Evolutionary conservation across 768 basidiomycete genomes (phyloP).

Genomic region (Boletus rufocinnamomeus): DNA sequence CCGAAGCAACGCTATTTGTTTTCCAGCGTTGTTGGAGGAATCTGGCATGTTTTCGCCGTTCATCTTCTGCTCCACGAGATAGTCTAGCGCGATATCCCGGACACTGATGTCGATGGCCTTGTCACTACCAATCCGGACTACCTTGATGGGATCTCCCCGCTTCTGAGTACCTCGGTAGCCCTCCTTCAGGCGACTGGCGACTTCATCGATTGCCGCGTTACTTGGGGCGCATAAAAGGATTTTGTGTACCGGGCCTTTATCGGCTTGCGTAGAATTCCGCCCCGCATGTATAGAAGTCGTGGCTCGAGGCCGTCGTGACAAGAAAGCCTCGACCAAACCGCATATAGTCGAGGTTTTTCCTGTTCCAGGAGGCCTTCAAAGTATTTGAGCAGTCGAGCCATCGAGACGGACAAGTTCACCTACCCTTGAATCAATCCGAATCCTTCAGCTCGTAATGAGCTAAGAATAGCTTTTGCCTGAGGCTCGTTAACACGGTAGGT

Average conservation of each 20-base stretch:
- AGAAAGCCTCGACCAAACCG: constrained; percentile 83
- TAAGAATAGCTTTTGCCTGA: constrained; percentile 86
- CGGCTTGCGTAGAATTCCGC: constrained; percentile 38
- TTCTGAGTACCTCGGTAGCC: constrained; percentile 64
- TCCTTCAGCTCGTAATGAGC: constrained; percentile 68
- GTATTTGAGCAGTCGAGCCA: constrained; percentile 1
- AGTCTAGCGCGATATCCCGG: constrained; percentile 85
- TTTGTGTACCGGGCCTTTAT: constrained; percentile 57
- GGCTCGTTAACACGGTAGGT: constrained; percentile 85
- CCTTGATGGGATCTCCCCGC: constrained; percentile 59
- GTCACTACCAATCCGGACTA: constrained; percentile 88
- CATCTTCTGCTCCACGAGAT: constrained; percentile 77
- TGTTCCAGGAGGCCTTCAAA: constrained; percentile 87
- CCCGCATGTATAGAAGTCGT: constrained; percentile 55
- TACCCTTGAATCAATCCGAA: constrained; percentile 97
- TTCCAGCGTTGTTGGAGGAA: constrained; percentile 52
- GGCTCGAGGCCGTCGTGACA: constrained; percentile 57
- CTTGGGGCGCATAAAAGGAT: constrained; percentile 94
- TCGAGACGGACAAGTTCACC: constrained; percentile 19
- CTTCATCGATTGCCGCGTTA: constrained; percentile 98
- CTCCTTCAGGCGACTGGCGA: constrained; percentile 83
- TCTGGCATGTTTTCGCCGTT: constrained; percentile 43
- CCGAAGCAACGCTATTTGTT: constrained; percentile 59
- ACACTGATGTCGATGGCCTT: constrained; percentile 74
- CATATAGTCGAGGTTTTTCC: constrained; percentile 99